A percentile compares a stretch with the other conserved stretches of the same genome.
These are phyloP conservation scores for Nemania diffusa DNA, from an alignment of 2,329 filamentous ascomycete genomes.

Conservation along the genomic window DNA sequence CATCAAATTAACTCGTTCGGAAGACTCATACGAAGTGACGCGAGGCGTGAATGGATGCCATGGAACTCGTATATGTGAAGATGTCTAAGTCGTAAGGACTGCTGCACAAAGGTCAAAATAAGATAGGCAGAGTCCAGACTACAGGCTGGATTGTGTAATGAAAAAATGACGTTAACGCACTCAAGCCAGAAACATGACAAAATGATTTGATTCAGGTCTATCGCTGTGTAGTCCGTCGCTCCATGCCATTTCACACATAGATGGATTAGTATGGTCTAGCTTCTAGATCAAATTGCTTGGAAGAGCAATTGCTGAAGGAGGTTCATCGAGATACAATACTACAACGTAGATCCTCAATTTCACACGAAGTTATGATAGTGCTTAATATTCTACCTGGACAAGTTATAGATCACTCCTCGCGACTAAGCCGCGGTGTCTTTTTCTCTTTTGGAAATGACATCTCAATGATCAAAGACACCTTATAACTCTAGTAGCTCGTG, in stretches of 20 bases:
- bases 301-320: neutral
- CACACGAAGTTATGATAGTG: no score
- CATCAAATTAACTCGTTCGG: constrained; percentile 43
- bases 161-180: constrained; percentile 34
- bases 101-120: constrained; percentile 22
- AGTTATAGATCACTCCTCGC: no score
- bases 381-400: no score
- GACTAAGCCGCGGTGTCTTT: no score
- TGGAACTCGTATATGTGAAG: constrained; percentile 29
- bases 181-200: neutral
- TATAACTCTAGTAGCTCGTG: no score
- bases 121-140: constrained; percentile 35
- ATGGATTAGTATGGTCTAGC: neutral
- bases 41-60: constrained; percentile 38
- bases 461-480: no score
- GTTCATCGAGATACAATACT: neutral
- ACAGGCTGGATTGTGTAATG: constrained; percentile 35
- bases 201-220: neutral
- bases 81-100: constrained; percentile 31
- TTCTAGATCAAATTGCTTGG: neutral
- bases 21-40: constrained; percentile 34
- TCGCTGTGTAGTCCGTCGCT: neutral
- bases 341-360: neutral
- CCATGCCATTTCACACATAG: neutral
- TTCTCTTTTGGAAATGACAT: no score